Base-by-base conservation (phyloP, 805 yeast genomes). In the Huiozyma sinensis region DNA sequence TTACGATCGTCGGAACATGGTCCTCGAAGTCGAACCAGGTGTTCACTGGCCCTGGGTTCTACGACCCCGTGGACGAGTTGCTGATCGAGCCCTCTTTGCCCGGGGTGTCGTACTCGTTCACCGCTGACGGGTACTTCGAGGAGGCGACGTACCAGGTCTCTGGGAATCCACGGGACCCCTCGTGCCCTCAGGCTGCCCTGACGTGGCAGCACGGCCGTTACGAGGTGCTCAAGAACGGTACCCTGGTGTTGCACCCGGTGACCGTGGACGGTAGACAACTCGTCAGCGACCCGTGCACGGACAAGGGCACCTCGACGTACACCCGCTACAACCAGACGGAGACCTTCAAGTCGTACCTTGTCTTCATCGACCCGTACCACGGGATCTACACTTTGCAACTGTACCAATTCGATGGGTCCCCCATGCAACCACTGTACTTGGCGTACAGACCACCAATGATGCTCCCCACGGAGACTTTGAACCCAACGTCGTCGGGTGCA, bases 11-110 rank as follows among this genome's bases (percentile, higher is more conserved):
- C 10, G 98, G 98, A 6, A 92, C 99, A 0, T 92, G 99, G 99
- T 65, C 89, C 1, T 82, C 97, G 12, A 92, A 92, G 64, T 80
- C 97, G 9, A 85, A 84, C 62, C 79, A 94, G 9, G 98, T 92
- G 6, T 81, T 90, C 68, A 92, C 99, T 1, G 99, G 99, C 0
- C 95, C 97, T 6, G 83, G 89, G 2, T 92, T 92, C 60, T 92
- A 77, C 61, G 97, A 92, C 63, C 99, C 99, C 2, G 83, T 88
- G 29, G 96, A 90, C 60, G 98, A 92, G 64, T 75, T 90, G 12
- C 69, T 92, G 46, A 85, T 88, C 48, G 99, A 92, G 62, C 99
- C 99, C 2, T 90, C 89, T 7, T 72, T 92, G 36, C 96, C 99
- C 1, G 99, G 99, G 34, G 76, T 90, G 44, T 81, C 94, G 5